phyloP scores from a whole-genome alignment of 495 filamentous ascomycete species.

The Aeminium ludgeri region DNA sequence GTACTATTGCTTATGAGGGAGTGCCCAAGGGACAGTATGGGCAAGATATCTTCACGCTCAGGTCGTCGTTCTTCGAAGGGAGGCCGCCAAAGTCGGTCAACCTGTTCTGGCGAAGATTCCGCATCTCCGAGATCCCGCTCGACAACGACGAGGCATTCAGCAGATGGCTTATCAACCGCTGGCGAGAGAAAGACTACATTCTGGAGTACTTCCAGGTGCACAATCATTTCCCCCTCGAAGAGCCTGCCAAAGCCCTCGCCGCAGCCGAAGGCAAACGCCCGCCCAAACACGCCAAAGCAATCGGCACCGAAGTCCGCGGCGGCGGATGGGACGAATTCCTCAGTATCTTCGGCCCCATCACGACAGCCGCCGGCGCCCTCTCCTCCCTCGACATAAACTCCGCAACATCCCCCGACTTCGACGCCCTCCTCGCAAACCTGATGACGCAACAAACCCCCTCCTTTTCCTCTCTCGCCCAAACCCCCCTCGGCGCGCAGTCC shows the following conservation, averaged over 20 bases:
- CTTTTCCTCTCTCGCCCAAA: conserved; percentile 2
- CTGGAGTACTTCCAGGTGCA: conserved; percentile 24
- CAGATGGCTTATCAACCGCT: conserved; percentile 26
- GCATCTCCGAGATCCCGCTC: conserved; percentile 22
- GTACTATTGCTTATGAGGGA: conserved; percentile 29
- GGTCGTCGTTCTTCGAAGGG: conserved; percentile 28
- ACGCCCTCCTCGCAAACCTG: conserved; percentile 5
- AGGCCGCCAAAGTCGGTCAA: conserved; percentile 29
- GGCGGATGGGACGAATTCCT: conserved; percentile 26
- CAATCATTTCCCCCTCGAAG: conserved; percentile 23
- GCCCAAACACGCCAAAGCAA: conserved; percentile 14
- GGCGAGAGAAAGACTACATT: conserved; percentile 29
- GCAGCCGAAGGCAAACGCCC: conserved; percentile 12
- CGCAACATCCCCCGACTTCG: conserved; percentile 15
- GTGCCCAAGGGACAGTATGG: conserved; percentile 26
- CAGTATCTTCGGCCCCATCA: conserved; percentile 27
- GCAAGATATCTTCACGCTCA: conserved; percentile 28
- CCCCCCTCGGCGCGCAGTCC: conserved; percentile 3
- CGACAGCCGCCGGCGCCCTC: conserved; percentile 12
- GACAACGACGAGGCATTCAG: conserved; percentile 24
- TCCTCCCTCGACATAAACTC: conserved; percentile 6
- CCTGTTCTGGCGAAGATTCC: conserved; percentile 29
- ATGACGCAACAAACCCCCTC: conserved; percentile 9
- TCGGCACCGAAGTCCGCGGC: conserved; percentile 25
- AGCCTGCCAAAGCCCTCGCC: conserved; percentile 13